phyloP scores from a whole-genome alignment of 768 basidiomycete species.

The Pulveroboletus sp. region DNA sequence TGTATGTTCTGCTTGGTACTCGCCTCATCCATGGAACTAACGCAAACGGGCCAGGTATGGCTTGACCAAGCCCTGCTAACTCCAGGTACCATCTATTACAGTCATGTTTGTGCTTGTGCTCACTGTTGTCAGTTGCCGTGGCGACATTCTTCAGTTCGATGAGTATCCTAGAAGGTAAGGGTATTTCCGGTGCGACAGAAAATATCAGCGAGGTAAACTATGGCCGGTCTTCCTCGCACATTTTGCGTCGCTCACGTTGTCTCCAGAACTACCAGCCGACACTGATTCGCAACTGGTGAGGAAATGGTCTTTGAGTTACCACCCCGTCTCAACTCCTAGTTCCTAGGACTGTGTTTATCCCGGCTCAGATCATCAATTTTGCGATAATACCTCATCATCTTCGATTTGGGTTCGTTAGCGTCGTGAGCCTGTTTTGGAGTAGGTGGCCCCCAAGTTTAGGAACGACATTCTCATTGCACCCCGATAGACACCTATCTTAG shows the following conservation, averaged over 20 bases:
- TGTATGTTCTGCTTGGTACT: slow-evolving; percentile 34
- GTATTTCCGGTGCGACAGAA: slow-evolving; percentile 43
- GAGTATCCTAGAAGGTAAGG: slow-evolving; percentile 76
- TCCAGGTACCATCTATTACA: slow-evolving; percentile 41
- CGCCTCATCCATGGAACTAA: neutral
- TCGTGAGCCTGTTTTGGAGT: slow-evolving; percentile 85
- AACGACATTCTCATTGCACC: neutral
- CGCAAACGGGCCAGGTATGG: slow-evolving; percentile 48
- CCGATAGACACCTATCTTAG: slow-evolving; percentile 60
- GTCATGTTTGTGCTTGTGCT: slow-evolving; percentile 8
- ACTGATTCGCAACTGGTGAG: slow-evolving; percentile 70
- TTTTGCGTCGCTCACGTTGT: slow-evolving; percentile 3
- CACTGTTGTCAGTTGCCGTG: slow-evolving; percentile 34
- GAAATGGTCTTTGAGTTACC: neutral
- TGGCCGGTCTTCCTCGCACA: neutral
- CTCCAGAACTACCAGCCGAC: slow-evolving; percentile 67
- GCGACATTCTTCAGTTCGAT: slow-evolving; percentile 68
- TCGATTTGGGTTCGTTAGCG: slow-evolving; percentile 67
- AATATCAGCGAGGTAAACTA: slow-evolving; percentile 37
- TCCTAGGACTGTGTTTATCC: slow-evolving; percentile 64
- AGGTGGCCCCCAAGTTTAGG: slow-evolving; percentile 26
- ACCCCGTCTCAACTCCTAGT: neutral
- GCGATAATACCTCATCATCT: slow-evolving; percentile 70
- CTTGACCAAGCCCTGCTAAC: slow-evolving; percentile 78
- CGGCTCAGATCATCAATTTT: slow-evolving; percentile 78